These are phyloP conservation scores for Coemansia sp. DNA, from an alignment of 192 early-diverging fungal genomes.

Conservation along the genomic window DNA sequence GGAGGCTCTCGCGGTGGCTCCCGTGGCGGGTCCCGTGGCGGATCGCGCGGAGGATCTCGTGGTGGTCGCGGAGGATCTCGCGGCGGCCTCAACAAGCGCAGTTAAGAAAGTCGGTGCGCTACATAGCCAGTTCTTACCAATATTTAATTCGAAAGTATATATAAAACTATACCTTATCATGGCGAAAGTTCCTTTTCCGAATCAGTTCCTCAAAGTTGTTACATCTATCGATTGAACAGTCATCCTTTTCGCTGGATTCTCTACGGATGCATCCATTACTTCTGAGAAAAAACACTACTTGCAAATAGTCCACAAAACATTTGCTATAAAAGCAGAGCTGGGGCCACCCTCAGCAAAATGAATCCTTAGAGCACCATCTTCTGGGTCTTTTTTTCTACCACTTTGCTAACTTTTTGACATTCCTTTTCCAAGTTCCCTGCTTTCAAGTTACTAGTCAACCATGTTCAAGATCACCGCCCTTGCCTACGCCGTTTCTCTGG, in stretches of 20 bases:
- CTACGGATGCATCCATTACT: not conserved
- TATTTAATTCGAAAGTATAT: not conserved
- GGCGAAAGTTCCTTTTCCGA: not conserved
- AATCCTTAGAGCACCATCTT: conserved; percentile 33
- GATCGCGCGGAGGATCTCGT: conserved; percentile 5
- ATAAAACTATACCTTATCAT: not conserved
- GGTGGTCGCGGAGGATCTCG: conserved; percentile 15
- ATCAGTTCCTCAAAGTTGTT: not conserved
- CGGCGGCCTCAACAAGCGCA: conserved; percentile 22
- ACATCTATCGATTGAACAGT: conserved; percentile 12
- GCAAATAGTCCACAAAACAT: not conserved
- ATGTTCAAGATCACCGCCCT: conserved; percentile 35
- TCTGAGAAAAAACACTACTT: not conserved
- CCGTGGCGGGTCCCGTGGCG: conserved; percentile 9
- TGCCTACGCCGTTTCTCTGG: conserved; percentile 23
- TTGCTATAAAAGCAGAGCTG: conserved; percentile 28
- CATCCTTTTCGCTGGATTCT: not conserved
- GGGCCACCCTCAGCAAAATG: not conserved
- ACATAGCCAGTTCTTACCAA: not conserved
- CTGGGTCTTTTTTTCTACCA: conserved; percentile 34
- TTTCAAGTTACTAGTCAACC: not conserved
- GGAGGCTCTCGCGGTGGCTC: conserved; percentile 17
- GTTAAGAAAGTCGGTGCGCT: not conserved
- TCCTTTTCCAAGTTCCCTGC: not conserved
- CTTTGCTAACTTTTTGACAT: conserved; percentile 3